Evolutionary conservation across 768 basidiomycete species (phyloP).

Genomic region (Omphalotus guepiniiformis): DNA sequence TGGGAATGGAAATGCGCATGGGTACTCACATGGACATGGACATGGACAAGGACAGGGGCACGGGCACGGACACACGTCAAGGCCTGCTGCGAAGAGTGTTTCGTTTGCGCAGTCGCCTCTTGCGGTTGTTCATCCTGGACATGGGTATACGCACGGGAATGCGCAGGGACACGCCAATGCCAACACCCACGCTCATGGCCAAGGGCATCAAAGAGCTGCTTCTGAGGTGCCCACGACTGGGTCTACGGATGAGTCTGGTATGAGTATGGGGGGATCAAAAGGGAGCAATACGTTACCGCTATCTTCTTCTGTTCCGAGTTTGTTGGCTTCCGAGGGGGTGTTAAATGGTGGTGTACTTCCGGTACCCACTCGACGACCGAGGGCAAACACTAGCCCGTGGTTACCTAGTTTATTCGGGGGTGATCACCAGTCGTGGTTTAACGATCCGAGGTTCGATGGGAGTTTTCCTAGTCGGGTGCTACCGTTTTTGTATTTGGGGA

Average conservation of each 20-base stretch:
- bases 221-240: not conserved
- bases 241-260: not conserved
- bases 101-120: conserved; percentile 9
- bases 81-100: conserved; percentile 11
- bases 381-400: conserved; percentile 69
- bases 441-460: conserved; percentile 89
- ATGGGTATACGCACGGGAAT: too few species aligned
- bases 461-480: conserved; percentile 93
- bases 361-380: conserved; percentile 41
- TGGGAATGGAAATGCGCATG: not conserved
- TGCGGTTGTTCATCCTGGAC: not conserved
- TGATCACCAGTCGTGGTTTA: conserved; percentile 92
- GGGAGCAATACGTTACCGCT: conserved; percentile 2
- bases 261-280: not conserved
- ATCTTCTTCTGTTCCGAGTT: conserved; percentile 10
- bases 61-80: not conserved
- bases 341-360: conserved; percentile 19
- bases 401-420: conserved; percentile 54
- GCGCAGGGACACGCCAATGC: too few species aligned
- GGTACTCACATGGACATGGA: not conserved
- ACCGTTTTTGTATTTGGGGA: conserved; percentile 92
- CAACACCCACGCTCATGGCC: not conserved
- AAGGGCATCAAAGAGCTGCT: not conserved
- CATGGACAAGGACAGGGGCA: not conserved
- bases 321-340: not conserved